phyloP scores from a whole-genome alignment of 2,329 filamentous ascomycete genomes.

The Stagonosporopsis tanaceti region DNA sequence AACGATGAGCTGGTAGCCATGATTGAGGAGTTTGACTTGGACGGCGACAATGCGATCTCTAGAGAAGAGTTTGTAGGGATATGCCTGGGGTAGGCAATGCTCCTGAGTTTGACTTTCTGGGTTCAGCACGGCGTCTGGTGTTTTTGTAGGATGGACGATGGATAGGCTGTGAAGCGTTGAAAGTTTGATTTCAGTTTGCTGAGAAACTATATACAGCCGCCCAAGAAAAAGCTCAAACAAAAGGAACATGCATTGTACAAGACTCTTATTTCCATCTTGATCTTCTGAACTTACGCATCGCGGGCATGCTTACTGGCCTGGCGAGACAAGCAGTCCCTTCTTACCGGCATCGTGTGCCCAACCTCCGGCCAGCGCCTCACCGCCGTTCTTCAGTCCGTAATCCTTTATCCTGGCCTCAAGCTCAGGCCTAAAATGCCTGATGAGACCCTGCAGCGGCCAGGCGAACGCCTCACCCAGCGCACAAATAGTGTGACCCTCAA shows the following conservation, averaged over 20 bases:
- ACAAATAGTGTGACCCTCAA: slow-evolving; percentile 98
- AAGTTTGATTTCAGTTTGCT: slow-evolving; percentile 34
- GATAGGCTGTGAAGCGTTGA: slow-evolving; percentile 11
- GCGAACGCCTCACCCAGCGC: slow-evolving; percentile 97
- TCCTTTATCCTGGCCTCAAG: slow-evolving; percentile 89
- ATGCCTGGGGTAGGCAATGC: slow-evolving; percentile 58
- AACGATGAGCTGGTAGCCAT: slow-evolving; percentile 93
- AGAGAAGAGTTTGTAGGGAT: slow-evolving; percentile 72
- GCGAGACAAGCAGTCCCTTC: slow-evolving; percentile 84
- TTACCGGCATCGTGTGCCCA: slow-evolving; percentile 79
- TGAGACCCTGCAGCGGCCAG: slow-evolving; percentile 97
- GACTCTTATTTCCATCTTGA: slow-evolving; percentile 20
- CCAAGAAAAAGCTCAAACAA: slow-evolving; percentile 34
- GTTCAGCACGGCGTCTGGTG: slow-evolving; percentile 15
- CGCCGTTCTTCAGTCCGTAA: slow-evolving; percentile 76
- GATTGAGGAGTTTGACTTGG: slow-evolving; percentile 98
- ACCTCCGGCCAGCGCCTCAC: slow-evolving; percentile 81
- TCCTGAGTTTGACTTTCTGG: not conserved
- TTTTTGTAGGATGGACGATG: not conserved
- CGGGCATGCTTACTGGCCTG: slow-evolving; percentile 72
- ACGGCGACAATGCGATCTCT: slow-evolving; percentile 81
- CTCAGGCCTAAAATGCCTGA: slow-evolving; percentile 97
- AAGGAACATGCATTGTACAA: slow-evolving; percentile 46
- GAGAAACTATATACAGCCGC: slow-evolving; percentile 48
- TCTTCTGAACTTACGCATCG: not conserved